These are phyloP conservation scores for Yarrowia yakushimensis DNA, from an alignment of 805 yeast species.

Conservation along the genomic window DNA sequence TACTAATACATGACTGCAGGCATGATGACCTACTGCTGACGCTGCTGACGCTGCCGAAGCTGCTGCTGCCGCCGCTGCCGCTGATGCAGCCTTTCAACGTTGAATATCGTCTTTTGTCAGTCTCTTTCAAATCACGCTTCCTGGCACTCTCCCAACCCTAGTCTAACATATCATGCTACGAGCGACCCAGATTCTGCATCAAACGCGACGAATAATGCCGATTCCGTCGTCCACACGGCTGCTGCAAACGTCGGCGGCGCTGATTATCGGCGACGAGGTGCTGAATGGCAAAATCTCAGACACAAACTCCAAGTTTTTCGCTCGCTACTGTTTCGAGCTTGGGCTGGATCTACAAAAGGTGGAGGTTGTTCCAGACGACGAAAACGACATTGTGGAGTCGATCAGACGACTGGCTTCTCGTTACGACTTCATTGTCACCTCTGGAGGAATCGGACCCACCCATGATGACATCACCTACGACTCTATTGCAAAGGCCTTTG, in stretches of 20 bases:
- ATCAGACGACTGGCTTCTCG: slow-evolving; percentile 46
- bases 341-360: slow-evolving; percentile 67
- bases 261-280: slow-evolving; percentile 81
- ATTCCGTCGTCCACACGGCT: slow-evolving; percentile 4
- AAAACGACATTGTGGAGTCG: slow-evolving; percentile 56
- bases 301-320: slow-evolving; percentile 70
- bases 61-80: no score
- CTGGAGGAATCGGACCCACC: slow-evolving; percentile 80
- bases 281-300: slow-evolving; percentile 81
- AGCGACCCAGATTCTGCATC: slow-evolving; percentile 14
- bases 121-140: not conserved
- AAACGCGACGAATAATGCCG: slow-evolving; percentile 8
- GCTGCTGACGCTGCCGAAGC: no score
- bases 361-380: slow-evolving; percentile 74
- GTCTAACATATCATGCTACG: not conserved
- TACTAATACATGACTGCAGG: no score
- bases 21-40: no score
- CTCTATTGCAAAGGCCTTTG: slow-evolving; percentile 63
- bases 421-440: slow-evolving; percentile 68
- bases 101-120: no score
- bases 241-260: slow-evolving; percentile 32
- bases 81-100: no score
- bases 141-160: not conserved
- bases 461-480: slow-evolving; percentile 87
- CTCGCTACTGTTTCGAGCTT: slow-evolving; percentile 61